Evolutionary conservation across 108 stramenopile genomes (phyloP).

Genomic region (Pseudonitzschia multiseries): DNA sequence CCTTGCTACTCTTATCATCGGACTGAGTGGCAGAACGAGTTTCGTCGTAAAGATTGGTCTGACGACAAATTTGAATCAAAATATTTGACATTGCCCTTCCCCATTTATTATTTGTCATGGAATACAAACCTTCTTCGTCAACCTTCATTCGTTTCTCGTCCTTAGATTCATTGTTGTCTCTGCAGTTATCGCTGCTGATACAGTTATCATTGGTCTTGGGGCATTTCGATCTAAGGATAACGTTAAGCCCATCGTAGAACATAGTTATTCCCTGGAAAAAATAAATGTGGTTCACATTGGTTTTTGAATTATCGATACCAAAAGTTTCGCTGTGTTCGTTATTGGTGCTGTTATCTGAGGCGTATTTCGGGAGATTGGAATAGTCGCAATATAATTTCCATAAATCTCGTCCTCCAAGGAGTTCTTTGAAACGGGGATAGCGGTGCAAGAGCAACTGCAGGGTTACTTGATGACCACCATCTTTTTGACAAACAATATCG

Average conservation of each 20-base stretch:
- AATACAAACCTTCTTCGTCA: constrained; percentile 44
- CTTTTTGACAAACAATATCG: constrained; percentile 22
- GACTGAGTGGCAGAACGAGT: not conserved
- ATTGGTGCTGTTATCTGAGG: not conserved
- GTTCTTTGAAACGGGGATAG: constrained; percentile 22
- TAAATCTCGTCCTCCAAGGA: constrained; percentile 45
- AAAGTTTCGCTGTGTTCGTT: not conserved
- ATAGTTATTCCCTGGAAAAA: not conserved
- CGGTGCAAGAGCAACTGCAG: constrained; percentile 41
- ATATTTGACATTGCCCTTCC: constrained; percentile 40
- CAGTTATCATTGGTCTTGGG: not conserved
- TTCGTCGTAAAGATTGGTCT: constrained; percentile 9
- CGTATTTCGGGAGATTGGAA: not conserved
- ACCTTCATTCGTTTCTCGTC: constrained; percentile 35
- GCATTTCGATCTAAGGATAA: constrained; percentile 11
- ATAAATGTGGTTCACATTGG: not conserved
- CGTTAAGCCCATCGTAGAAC: not conserved
- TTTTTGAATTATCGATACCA: not conserved
- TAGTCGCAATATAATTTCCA: constrained; percentile 16
- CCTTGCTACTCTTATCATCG: not conserved
- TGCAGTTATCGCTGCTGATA: not conserved
- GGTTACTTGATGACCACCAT: constrained; percentile 41
- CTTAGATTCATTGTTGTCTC: not conserved
- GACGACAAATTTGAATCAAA: constrained; percentile 23
- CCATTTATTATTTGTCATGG: constrained; percentile 44